Percentiles rank a stretch among this genome's conserved stretches.
Evolutionary conservation across 2,329 filamentous ascomycete species (phyloP).

Genomic region (Aureobasidium vineae): DNA sequence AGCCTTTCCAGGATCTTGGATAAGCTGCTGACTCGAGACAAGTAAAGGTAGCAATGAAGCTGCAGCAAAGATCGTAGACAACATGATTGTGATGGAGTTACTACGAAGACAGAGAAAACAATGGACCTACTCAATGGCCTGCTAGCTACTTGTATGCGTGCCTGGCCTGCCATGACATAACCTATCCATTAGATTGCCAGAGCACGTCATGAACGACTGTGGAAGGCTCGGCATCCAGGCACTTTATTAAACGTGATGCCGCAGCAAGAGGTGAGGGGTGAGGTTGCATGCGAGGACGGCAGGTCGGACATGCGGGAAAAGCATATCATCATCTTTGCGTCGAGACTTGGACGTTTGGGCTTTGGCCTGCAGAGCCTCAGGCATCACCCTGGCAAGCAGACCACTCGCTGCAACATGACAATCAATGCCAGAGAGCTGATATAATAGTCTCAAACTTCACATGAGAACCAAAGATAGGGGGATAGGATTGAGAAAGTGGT

Average conservation of each 20-base stretch:
- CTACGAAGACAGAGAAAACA: not conserved
- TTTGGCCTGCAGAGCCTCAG: not conserved
- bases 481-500: not conserved
- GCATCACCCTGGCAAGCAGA: not conserved
- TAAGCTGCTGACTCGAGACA: slow-evolving; percentile 26
- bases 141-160: slow-evolving; percentile 25
- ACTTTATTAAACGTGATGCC: slow-evolving; percentile 1
- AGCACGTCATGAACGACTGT: slow-evolving; percentile 23
- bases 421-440: not conserved
- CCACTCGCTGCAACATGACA: not conserved
- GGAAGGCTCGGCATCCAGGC: slow-evolving; percentile 14
- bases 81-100: not conserved
- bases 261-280: not conserved
- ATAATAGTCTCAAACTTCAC: not conserved
- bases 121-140: slow-evolving; percentile 14
- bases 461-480: not conserved
- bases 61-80: slow-evolving; percentile 2
- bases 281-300: slow-evolving; percentile 12
- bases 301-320: slow-evolving; percentile 7
- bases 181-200: not conserved
- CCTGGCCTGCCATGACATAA: slow-evolving; percentile 22
- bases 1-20: slow-evolving; percentile 40
- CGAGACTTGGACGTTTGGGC: slow-evolving; percentile 6
- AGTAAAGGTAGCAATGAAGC: slow-evolving; percentile 5
- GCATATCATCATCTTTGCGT: slow-evolving; percentile 11